Evolutionary conservation across 441 rosid species (phyloP).

Genomic region (Omphalea diandra): DNA sequence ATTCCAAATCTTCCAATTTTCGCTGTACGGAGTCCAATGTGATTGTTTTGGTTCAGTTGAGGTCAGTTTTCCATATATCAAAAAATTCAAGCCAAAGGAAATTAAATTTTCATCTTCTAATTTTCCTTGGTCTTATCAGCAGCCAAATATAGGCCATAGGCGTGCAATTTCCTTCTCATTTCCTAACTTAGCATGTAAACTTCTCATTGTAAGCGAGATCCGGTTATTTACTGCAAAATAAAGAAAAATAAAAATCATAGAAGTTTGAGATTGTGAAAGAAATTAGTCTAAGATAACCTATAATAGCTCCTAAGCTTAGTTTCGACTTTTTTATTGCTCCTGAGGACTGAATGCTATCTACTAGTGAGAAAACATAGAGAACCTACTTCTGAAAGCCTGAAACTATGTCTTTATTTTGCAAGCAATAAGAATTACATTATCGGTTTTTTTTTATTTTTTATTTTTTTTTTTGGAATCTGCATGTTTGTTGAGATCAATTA

Average conservation of each 20-base stretch:
- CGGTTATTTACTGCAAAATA: not conserved
- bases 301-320: not conserved
- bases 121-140: not conserved
- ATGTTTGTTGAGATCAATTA: not conserved
- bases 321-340: not conserved
- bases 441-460: not conserved
- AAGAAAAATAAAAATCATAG: not conserved
- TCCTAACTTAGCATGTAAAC: not conserved
- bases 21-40: not conserved
- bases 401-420: too few species aligned
- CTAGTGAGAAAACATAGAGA: not conserved
- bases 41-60: not conserved
- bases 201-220: slow-evolving; percentile 10
- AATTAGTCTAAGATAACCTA: not conserved
- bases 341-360: not conserved
- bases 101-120: not conserved
- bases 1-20: not conserved
- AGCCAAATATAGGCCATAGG: not conserved
- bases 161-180: not conserved
- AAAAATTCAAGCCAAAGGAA: slow-evolving; percentile 4
- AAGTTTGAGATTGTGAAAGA: not conserved
- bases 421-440: not conserved
- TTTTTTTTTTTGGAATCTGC: not conserved
- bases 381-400: not conserved
- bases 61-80: slow-evolving; percentile 5